Conservation (phyloP, 257 asterid species). For the Solanum chilense region DNA sequence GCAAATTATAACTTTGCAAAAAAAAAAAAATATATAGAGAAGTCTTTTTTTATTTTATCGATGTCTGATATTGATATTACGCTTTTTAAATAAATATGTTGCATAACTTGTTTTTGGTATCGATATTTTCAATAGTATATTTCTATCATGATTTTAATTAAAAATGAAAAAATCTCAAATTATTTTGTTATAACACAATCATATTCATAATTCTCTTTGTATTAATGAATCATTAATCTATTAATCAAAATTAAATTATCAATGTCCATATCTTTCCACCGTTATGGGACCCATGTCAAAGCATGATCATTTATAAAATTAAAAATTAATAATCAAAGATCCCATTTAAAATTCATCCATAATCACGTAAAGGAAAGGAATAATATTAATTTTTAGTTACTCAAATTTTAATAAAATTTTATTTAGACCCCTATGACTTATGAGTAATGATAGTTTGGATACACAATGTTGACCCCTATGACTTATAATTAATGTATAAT, state of each 20-base stretch:
- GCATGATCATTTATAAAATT: neutral
- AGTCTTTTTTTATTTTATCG: neutral
- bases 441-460: neutral
- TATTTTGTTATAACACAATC: too few relatives aligned
- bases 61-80: neutral
- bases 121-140: neutral
- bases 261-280: neutral
- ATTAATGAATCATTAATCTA: neutral
- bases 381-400: neutral
- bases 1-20: neutral
- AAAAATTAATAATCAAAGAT: neutral
- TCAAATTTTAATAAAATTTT: neutral
- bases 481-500: too few relatives aligned
- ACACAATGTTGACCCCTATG: neutral
- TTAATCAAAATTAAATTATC: neutral
- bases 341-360: neutral
- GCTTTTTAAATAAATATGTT: neutral
- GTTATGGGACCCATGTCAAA: neutral
- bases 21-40: too few relatives aligned
- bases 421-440: neutral
- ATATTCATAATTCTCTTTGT: neutral
- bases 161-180: too few relatives aligned
- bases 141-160: too few relatives aligned
- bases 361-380: neutral
- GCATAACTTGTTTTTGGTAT: accelerated